Conservation (phyloP, 805 yeast species). For the Peterozyma xylosa region DNA sequence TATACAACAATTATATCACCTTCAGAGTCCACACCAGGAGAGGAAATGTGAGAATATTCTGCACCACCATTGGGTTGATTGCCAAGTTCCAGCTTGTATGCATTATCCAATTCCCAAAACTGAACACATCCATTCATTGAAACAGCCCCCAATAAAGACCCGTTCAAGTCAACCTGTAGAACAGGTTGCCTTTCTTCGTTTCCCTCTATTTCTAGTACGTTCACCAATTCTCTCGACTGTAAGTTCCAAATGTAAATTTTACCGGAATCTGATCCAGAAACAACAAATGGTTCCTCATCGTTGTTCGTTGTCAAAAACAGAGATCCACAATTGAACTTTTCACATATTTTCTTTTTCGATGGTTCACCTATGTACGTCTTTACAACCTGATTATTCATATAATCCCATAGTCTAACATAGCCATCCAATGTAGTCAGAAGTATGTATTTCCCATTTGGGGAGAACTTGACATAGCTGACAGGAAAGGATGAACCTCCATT, state of each 20-base stretch:
- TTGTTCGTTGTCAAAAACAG: conserved; percentile 34
- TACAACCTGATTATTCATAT: conserved; percentile 70
- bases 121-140: conserved; percentile 21
- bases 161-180: conserved; percentile 34
- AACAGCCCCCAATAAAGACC: conserved; percentile 25
- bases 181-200: conserved; percentile 21
- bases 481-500: conserved; percentile 71
- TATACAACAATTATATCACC: no score
- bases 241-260: conserved; percentile 59
- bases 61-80: no score
- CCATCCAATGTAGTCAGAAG: conserved; percentile 81
- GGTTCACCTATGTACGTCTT: conserved; percentile 42
- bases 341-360: conserved; percentile 23
- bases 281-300: conserved; percentile 30
- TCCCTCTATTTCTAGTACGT: conserved; percentile 16
- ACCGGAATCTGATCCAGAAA: conserved; percentile 55
- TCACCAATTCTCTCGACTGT: conserved; percentile 45
- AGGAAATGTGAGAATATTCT: no score
- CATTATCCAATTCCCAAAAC: conserved; percentile 14
- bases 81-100: no score
- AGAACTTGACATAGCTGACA: conserved; percentile 60
- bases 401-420: conserved; percentile 75
- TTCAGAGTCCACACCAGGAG: no score
- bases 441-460: conserved; percentile 76
- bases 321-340: conserved; percentile 45